phyloP scores from a whole-genome alignment of 1,139 yeast species.

The Taphrina confusa region DNA sequence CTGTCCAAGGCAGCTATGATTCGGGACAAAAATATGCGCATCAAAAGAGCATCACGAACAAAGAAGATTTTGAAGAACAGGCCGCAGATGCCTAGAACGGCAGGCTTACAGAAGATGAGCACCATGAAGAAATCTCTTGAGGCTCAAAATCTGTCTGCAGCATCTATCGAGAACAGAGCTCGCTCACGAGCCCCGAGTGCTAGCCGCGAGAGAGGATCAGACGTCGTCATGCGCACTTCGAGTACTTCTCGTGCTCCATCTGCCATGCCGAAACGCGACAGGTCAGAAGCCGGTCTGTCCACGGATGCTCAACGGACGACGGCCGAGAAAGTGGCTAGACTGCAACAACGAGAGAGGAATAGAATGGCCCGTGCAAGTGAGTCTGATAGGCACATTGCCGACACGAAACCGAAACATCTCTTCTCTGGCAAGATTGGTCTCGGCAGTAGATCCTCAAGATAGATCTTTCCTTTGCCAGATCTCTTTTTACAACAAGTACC shows the following conservation, averaged over 20 bases:
- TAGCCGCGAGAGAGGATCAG: constrained; percentile 66
- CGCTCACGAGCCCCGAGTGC: constrained; percentile 48
- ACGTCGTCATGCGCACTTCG: constrained; percentile 64
- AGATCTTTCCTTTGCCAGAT: no score
- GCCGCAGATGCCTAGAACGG: constrained; percentile 91
- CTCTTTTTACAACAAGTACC: no score
- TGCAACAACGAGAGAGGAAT: constrained; percentile 92
- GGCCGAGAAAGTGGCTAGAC: constrained; percentile 83
- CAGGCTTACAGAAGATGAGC: constrained; percentile 69
- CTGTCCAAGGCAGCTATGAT: constrained; percentile 92
- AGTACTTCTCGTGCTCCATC: constrained; percentile 49
- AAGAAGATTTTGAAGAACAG: constrained; percentile 78
- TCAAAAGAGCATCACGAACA: constrained; percentile 84
- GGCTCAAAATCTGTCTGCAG: constrained; percentile 83
- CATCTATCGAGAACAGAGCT: constrained; percentile 54
- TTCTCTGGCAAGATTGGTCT: constrained; percentile 71
- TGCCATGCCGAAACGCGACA: constrained; percentile 63
- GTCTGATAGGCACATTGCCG: constrained; percentile 87
- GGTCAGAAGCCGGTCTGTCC: constrained; percentile 78
- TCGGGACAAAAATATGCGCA: constrained; percentile 88
- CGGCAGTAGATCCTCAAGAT: constrained; percentile 26
- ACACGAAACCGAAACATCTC: constrained; percentile 87
- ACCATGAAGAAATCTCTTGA: constrained; percentile 89
- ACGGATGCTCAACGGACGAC: constrained; percentile 80
- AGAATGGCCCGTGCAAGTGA: constrained; percentile 93